phyloP scores from a whole-genome alignment of 1,284 basidiomycete genomes.

The Stygiomarasmius scandens region DNA sequence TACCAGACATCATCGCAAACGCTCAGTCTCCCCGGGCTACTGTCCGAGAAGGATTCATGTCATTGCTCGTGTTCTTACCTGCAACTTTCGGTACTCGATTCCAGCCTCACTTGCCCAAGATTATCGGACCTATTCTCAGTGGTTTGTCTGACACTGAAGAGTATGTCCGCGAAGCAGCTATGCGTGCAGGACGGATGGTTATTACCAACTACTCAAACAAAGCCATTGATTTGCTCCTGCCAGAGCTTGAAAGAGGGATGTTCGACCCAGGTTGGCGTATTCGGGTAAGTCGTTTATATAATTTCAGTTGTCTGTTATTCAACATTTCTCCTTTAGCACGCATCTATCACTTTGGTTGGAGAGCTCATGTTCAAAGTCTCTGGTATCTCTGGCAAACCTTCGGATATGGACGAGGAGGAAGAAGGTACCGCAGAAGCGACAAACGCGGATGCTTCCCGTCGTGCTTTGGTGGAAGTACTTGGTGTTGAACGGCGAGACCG shows the following conservation, averaged over 20 bases:
- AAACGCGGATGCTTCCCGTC: conserved; percentile 78
- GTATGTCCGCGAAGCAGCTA: conserved; percentile 93
- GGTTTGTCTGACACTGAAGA: conserved; percentile 95
- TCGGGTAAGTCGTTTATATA: conserved; percentile 57
- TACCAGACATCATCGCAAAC: conserved; percentile 94
- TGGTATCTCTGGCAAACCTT: conserved; percentile 90
- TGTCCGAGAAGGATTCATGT: conserved; percentile 98
- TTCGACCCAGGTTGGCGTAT: conserved; percentile 96
- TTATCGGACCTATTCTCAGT: conserved; percentile 90
- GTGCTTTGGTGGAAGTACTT: conserved; percentile 86
- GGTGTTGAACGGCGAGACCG: conserved; percentile 89
- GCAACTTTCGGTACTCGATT: conserved; percentile 96
- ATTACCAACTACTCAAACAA: conserved; percentile 93
- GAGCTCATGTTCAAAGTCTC: conserved; percentile 98
- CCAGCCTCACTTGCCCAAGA: conserved; percentile 93
- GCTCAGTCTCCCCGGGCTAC: conserved; percentile 89
- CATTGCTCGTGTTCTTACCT: conserved; percentile 93
- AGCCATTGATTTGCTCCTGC: conserved; percentile 93
- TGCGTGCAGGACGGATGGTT: conserved; percentile 99
- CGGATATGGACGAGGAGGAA: conserved; percentile 78
- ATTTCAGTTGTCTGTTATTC: background rate
- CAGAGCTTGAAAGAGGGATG: conserved; percentile 94
- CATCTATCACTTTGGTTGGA: conserved; percentile 93
- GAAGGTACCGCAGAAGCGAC: conserved; percentile 62
- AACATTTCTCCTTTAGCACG: conserved; percentile 59